Conservation (phyloP, 2,329 filamentous ascomycete species). For the Passalora sequoiae region DNA sequence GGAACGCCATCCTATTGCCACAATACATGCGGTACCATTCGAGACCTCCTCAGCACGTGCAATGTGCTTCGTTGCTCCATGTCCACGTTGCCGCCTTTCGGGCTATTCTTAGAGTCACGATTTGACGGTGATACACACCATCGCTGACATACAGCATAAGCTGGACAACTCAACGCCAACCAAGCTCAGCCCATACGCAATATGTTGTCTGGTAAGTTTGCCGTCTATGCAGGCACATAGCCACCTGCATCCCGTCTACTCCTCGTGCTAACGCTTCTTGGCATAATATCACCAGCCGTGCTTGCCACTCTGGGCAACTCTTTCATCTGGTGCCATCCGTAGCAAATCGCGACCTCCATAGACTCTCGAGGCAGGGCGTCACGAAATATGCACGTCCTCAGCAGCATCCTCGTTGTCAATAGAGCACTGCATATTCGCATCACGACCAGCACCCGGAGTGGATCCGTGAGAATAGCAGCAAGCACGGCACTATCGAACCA, state of each 20-base stretch:
- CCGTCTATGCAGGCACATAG: background rate
- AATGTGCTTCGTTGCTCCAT: background rate
- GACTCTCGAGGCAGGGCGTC: background rate
- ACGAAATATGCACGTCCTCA: background rate
- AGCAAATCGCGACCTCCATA: background rate
- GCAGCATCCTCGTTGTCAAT: conserved; percentile 3
- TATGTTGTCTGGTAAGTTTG: background rate
- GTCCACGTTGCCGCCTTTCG: background rate
- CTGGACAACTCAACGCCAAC: background rate
- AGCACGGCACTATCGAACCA: background rate
- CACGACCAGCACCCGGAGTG: background rate
- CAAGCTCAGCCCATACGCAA: background rate
- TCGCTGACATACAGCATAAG: background rate
- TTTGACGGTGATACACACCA: conserved; percentile 2
- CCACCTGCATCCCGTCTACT: background rate
- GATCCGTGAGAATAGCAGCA: background rate
- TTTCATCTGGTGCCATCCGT: background rate
- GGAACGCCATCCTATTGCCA: conserved; percentile 1
- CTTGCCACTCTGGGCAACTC: background rate
- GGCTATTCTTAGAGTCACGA: conserved; percentile 3
- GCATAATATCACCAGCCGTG: background rate
- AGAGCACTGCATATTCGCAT: conserved; percentile 11
- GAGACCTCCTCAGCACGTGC: conserved; percentile 1
- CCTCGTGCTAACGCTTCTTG: background rate
- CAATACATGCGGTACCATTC: background rate